Base-by-base conservation (phyloP, 306 rosid species). In the Cicer chorassanicum region DNA sequence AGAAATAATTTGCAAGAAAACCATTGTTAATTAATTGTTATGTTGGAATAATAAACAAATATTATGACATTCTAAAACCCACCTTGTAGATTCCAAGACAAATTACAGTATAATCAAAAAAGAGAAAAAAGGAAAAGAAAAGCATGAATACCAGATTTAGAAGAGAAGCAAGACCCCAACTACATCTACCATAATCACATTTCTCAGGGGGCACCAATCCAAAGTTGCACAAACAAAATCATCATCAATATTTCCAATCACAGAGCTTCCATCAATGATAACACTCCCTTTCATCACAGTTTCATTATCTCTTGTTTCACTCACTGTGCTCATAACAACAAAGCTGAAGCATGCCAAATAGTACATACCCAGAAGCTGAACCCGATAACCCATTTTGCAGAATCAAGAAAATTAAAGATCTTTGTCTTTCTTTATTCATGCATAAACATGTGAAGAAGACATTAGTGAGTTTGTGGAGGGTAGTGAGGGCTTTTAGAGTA, bases 151-250 rank as follows among this genome's bases (percentile, higher is more conserved):
- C 99, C 95, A 94, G 89, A 84, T 92, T 94, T 63, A 94, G 93
- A 65, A 94, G 89, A 80, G 97, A 89, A 68, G 97, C 89, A 42
- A 24, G 89, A 57, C 89, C 97, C 99, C 99, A 94, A 78, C 96
- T 90, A 69, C 99, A 94, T 15, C 84, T 86, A 0, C 96, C 97
- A 85, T 94, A 94, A 67, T 94, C 99, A 69, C 99, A 94, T 86
- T 94, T 94, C 86, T 88, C 87, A 68, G 97, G 96, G 54, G 99
- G 99, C 99, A 94, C 99, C 99, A 94, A 78, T 94, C 99, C 66
- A 94, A 34, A 62, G 99, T 92, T 8, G 99, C 97, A 83, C 99
- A 94, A 0, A 92, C 83, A 70, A 92, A 94, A 86, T 92, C 99
- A 19, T 85, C 89, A 80, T 94, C 99, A 46, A 85, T 92, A 40